phyloP scores from a whole-genome alignment of 768 basidiomycete genomes.

The Coprinopsis cinerea region DNA sequence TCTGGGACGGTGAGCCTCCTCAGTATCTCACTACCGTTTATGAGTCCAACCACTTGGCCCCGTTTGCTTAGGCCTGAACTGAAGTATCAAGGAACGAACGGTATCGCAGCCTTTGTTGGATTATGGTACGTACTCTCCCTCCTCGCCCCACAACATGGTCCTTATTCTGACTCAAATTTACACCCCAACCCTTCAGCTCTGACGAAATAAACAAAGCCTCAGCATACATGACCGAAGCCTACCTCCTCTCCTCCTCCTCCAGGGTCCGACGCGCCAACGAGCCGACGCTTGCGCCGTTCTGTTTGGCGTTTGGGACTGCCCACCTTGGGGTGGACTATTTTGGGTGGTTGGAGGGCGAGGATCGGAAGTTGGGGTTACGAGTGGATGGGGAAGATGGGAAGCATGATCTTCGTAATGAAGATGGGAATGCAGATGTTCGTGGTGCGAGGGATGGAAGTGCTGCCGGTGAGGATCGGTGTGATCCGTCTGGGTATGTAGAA shows the following conservation, averaged over 20 bases:
- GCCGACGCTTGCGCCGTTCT: constrained; percentile 61
- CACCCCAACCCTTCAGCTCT: constrained; percentile 33
- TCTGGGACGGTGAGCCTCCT: constrained; percentile 32
- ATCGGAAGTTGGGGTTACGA: no score
- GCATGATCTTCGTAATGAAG: not conserved
- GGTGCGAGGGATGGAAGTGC: no score
- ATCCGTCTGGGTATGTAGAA: no score
- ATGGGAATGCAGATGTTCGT: not conserved
- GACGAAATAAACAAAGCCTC: constrained; percentile 77
- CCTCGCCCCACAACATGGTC: not conserved
- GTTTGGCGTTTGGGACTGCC: constrained; percentile 54
- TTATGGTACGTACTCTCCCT: constrained; percentile 53
- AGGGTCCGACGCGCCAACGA: constrained; percentile 30
- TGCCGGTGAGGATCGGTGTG: no score
- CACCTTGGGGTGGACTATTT: constrained; percentile 46
- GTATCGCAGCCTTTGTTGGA: constrained; percentile 65
- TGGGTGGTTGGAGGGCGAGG: constrained; percentile 66
- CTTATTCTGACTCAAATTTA: not conserved
- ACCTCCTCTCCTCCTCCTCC: constrained; percentile 34
- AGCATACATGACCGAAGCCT: constrained; percentile 69
- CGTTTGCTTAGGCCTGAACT: constrained; percentile 34
- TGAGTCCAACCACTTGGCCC: not conserved
- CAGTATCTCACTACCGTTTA: not conserved
- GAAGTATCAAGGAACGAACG: constrained; percentile 64
- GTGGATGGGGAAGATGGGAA: not conserved